Base-by-base conservation (phyloP, 2,329 filamentous ascomycete species). In the Aspergillus vadensis region DNA sequence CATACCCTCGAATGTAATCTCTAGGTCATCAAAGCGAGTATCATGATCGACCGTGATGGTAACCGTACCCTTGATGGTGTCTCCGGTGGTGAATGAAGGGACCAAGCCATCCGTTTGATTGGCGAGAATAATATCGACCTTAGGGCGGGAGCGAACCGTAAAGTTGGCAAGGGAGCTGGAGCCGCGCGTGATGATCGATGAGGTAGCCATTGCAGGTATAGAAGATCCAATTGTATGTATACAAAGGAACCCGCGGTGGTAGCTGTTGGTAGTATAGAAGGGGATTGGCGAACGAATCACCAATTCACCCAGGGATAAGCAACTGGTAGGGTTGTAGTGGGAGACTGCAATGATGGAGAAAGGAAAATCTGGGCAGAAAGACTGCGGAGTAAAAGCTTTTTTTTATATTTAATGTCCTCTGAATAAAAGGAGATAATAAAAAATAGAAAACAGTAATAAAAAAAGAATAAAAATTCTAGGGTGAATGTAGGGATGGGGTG, bases 1-100 rank as follows among this genome's bases (percentile, higher is more conserved):
- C 75, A 63, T 71, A 83, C 84, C 86, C 63, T 85, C 77, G 58
- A 88, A 84, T 3, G 82, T 79, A 66, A 88, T 86, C 30, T 85
- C 81, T 39, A 88, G 73, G 8, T 85, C 79, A 51, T 87, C 84
- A 66, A 88, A 87, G 38, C 76, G 75, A 3, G 79, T 85, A 54
- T 86, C 83, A 51, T 77, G 74, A n/a, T 78, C 74, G 3, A 81
- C 76, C 21, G 77, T 80, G 57, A 88, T 77, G 17, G 73, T 77
- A 5, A 83, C 81, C 25, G 76, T 79, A 12, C 86, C 86, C 58
- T 85, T 77, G 57, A 88, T 82, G 52, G 76, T 79, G 66, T 88
- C 86, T 67, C 83, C 77, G 7, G 84, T 87, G 2, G 85, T 86
- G 67, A 82, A 86, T 36, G 80, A 79, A 19, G 73, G 79, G 43